Evolutionary conservation across 1,284 basidiomycete genomes (phyloP).

Genomic region (Calocybe gambosa): DNA sequence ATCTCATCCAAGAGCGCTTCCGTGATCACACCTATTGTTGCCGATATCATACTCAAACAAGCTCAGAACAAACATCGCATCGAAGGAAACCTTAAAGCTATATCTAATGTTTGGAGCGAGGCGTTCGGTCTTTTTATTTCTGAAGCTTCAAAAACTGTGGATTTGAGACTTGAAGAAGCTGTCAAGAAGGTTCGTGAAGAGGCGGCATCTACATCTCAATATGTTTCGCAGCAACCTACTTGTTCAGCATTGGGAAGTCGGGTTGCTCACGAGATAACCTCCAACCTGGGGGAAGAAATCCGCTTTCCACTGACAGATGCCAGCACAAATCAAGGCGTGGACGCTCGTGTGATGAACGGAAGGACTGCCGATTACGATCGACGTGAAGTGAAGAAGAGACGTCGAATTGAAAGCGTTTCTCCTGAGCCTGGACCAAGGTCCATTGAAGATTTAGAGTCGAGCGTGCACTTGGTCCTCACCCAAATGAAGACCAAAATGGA

Average conservation of each 20-base stretch:
- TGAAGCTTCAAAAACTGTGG: conserved; percentile 34
- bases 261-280: conserved; percentile 1
- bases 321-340: conserved; percentile 1
- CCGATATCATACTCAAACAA: conserved; percentile 37
- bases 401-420: conserved; percentile 14
- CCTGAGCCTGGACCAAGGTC: conserved; percentile 4
- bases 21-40: conserved; percentile 38
- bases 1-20: conserved; percentile 34
- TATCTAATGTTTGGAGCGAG: conserved; percentile 39
- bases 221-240: neutral
- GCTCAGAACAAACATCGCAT: conserved; percentile 35
- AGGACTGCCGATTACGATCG: conserved; percentile 1
- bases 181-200: conserved; percentile 31
- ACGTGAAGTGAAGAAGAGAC: conserved; percentile 18
- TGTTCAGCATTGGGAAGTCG: conserved; percentile 1
- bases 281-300: neutral
- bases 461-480: conserved; percentile 22
- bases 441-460: conserved; percentile 8
- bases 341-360: neutral
- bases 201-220: conserved; percentile 14
- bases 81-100: conserved; percentile 30
- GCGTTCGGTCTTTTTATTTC: conserved; percentile 34
- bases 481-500: conserved; percentile 34
- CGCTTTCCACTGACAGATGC: neutral
- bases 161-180: conserved; percentile 32